Evolutionary conservation across 768 basidiomycete species (phyloP), one percentile per base, ranked within the genome.

Genomic region (Guyanaporus albipodus): DNA sequence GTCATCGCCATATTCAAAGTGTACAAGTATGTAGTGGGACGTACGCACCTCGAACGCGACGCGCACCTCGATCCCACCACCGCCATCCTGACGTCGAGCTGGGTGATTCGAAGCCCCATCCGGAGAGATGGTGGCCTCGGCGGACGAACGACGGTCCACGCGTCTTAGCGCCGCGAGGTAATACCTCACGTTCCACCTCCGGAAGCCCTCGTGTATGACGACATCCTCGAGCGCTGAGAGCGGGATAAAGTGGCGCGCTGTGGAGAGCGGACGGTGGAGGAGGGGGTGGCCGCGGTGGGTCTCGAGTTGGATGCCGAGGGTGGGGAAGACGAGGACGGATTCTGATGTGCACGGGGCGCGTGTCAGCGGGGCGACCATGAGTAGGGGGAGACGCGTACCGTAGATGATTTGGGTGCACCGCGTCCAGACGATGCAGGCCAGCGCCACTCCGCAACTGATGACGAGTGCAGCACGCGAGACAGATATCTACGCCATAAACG

Each of bases 261-360:
- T 60, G 37, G 50, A 61, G 14, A 70, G 47, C 14, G 67, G 58
- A 1, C 56, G n/a, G n/a, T n/a, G 48, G 4, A 66, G 17, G 12
- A 63, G 60, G 9, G 74, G 74, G 26, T 82, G 60, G 1, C 86
- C 88, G 44, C 76, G 70, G 63, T 79, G 79, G 0, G 80, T 83
- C 62, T 90, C 87, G 3, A 91, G 64, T 57, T 91, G 89, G 33
- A 91, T 69, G 10, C 88, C 88, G 43, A 85, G 78, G 1, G 73
- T 68, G 8, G 83, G 82, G 36, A 89, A 61, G 29, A 85, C 70
- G 34, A 88, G 63, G 4, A 90, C 67, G 17, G 85, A 87, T 67
- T 91, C 88, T 90, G 42, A 32, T 6, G 15, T 11, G 5, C n/a
- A n/a, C n/a, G n/a, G n/a, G n/a, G n/a, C n/a, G n/a, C n/a, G n/a